Evolutionary conservation across 345 rosid genomes (phyloP), one percentile per base, ranked within the genome.

Genomic region (Rhizophora apiculata): DNA sequence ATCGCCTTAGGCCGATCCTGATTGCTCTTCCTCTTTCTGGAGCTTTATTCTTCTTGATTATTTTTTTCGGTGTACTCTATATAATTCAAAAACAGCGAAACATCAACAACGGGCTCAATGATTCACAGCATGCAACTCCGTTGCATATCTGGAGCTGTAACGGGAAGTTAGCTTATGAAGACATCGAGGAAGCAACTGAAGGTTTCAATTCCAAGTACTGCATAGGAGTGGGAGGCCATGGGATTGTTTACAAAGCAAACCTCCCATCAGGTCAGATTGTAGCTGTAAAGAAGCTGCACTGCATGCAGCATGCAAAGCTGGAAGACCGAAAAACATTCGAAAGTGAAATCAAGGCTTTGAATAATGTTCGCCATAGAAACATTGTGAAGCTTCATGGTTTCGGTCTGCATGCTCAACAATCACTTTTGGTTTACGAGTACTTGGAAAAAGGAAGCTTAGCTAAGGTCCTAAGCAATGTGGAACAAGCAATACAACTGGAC

Each of bases 301-400:
- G 31, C 15, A 16, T 18, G n/a, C 68, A 63, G 26, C 63, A 27
- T 15, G 5, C 68, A 9, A 52, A 29, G 7, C 39, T 56, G 26
- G 73, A 8, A 48, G 73, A 55, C 30, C 29, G 1, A 22, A 71
- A 63, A 22, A 27, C 51, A 5, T 63, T 71, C 37, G 62, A 54
- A 22, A 54, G 29, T 10, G 74, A 71, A 36, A 63, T 71, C 37
- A 36, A 37, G 16, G 68, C 55, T 3, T n/a, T 71, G 62, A 53
- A 32, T 19, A 39, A 63, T 3, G 46, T 63, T 20, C 54, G 68
- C 18, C 74, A 71, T 46, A 63, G 74, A 39, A 71, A 71, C 61
- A 71, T 71, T 19, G 74, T 71, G 27, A 71, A 63, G 55, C 74
- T 71, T n/a, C 21, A 71, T 21, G 68, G 74, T 10, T 71, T 71